Base-by-base conservation (phyloP, 2,329 filamentous ascomycete genomes). In the Fusarium longipes region DNA sequence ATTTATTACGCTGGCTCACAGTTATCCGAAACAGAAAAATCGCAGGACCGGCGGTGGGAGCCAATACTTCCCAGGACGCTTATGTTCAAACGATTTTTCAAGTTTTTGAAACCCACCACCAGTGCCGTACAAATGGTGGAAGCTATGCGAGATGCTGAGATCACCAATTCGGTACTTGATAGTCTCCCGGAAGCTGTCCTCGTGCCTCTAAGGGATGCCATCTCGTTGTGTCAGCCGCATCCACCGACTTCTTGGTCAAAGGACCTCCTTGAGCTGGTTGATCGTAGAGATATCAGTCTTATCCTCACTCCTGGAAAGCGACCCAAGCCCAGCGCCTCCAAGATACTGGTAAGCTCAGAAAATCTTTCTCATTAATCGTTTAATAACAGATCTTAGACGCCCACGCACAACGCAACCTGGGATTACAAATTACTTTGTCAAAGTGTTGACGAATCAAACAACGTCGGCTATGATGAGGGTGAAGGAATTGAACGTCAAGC, bases 151-250 rank as follows among this genome's bases (percentile, higher is more conserved):
- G 82, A 87, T 40, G 89, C 89, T 63, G 89, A 90, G 0, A 87
- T 97, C 44, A 89, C 85, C 8, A 78, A 80, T 11, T 82, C 85
- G 24, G 81, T 94, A 47, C 84, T 98, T 17, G 92, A 97, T 65
- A 93, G 92, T 1, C 82, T 98, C 2, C 95, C 96, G 3, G 93
- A 97, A 77, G 89, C 92, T 25, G 84, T 97, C n/a, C 86, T 92
- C 53, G 87, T 90, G 3, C 91, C 92, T 0, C 82, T 98, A 15
- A 90, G 91, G 74, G 94, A 98, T 79, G 89, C 91, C 7, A 93
- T 98, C 38, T 87, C 90, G n/a, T 85, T 88, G 65, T 97, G 93
- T 68, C 94, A 97, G 76, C 86, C 89, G n/a, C 87, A 88, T 61
- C 95, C 95, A 18, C 92, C 93, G 11, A 86, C 89, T 1, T 87